Evolutionary conservation across 768 basidiomycete genomes (phyloP), one percentile per base, ranked within the genome.

Genomic region (Imleria badia): DNA sequence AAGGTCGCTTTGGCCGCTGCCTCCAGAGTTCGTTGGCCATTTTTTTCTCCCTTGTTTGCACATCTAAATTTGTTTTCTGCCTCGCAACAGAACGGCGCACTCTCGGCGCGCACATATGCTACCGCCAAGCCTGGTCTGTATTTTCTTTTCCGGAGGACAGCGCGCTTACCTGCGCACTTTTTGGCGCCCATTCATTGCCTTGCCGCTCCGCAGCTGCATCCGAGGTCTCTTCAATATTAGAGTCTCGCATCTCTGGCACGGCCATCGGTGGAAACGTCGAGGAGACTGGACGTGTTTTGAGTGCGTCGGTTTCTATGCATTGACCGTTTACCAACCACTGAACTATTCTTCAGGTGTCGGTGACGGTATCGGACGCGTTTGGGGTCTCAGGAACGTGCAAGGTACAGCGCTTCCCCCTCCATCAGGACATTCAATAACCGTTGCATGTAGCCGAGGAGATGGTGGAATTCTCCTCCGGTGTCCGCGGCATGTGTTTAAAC

Each of bases 401-500:
- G 94, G 93, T 94, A 66, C 54, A 75, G 66, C 50, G 34, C 38
- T 30, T 52, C 52, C 33, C 35, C 26, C 15, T 35, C 10, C 5
- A 31, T 43, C 43, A 35, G n/a, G 19, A 41, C 31, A 1, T 15
- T 7, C 43, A 49, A 6, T 60, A 42, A 69, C 9, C 10, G 8
- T 29, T 23, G 44, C 61, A 51, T 65, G 45, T 75, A 94, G 89
- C 89, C 78, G 97, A 99, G 80, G 97, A 99, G 86, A 99, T 99
- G 97, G 97, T 99, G 84, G 97, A 99, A 84, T 99, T 99, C 85
- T 93, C 96, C 46, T 98, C 97, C 48, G 97, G 97, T 77, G 87
- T 99, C 68, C 95, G 97, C 74, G 97, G 97, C 83, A 99, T 99
- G 97, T 98, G 95, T 77, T 78, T 99, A 77, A 99, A 99, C 90